phyloP scores from a whole-genome alignment of 2,329 filamentous ascomycete genomes.

The Colletotrichum viniferum region DNA sequence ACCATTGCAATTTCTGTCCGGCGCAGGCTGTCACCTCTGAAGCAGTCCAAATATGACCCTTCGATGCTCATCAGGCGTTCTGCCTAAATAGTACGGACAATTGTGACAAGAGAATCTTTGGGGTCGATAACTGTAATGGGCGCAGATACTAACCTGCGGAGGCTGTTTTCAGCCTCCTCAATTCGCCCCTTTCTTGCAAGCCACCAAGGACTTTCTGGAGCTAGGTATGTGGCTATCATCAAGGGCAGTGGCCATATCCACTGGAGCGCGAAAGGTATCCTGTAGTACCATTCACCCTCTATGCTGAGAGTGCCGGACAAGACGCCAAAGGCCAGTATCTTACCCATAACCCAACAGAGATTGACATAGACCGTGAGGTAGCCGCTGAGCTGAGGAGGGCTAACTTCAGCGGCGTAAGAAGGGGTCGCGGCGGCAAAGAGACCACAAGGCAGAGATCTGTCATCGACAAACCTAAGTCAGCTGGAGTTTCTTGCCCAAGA shows the following conservation, averaged over 20 bases:
- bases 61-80: constrained; percentile 47
- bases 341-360: constrained; percentile 46
- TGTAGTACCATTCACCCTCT: constrained; percentile 24
- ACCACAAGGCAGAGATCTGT: constrained; percentile 43
- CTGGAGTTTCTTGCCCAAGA: neutral
- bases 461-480: neutral
- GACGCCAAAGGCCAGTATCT: constrained; percentile 43
- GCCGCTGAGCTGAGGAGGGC: constrained; percentile 42
- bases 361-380: constrained; percentile 47
- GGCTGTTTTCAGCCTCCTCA: constrained; percentile 44
- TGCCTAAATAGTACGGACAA: neutral
- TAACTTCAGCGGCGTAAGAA: constrained; percentile 46
- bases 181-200: constrained; percentile 43
- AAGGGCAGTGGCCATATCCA: constrained; percentile 40
- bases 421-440: constrained; percentile 47
- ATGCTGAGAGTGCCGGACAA: constrained; percentile 38
- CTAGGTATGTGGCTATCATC: constrained; percentile 31
- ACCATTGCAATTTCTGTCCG: constrained; percentile 48
- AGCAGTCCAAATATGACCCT: constrained; percentile 52
- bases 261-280: constrained; percentile 42
- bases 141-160: constrained; percentile 40
- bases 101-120: neutral
- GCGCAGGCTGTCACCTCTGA: constrained; percentile 37
- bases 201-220: constrained; percentile 46
- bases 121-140: constrained; percentile 22